Percentiles rank a stretch among this genome's conserved stretches.
These are phyloP conservation scores for Cichorium intybus DNA, from an alignment of 140 eudicot genomes.

Conservation along the genomic window DNA sequence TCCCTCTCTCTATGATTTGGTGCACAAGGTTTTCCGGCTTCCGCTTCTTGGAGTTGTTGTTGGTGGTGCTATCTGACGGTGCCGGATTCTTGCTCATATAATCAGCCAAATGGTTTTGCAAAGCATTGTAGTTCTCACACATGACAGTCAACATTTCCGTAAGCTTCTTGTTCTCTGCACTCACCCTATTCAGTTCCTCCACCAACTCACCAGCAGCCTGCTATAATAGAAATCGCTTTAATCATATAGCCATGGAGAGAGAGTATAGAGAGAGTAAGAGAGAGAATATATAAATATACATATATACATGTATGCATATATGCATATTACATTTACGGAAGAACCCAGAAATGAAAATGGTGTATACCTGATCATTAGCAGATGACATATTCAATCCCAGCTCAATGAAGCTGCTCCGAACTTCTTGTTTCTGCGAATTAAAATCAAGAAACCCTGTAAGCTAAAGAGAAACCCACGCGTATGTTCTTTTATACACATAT, in stretches of 20 bases:
- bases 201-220: constrained; percentile 42
- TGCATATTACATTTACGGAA: not conserved
- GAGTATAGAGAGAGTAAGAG: not conserved
- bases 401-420: constrained; percentile 51
- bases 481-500: not conserved
- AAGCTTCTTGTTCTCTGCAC: constrained; percentile 73
- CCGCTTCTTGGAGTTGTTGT: constrained; percentile 50
- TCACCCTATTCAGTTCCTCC: constrained; percentile 70
- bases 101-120: constrained; percentile 55
- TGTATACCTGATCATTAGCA: constrained; percentile 51
- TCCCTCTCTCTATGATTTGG: constrained; percentile 32
- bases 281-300: not conserved
- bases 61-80: constrained; percentile 11
- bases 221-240: not conserved
- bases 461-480: constrained; percentile 20
- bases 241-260: not conserved
- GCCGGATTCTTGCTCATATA: constrained; percentile 48
- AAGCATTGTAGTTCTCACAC: constrained; percentile 72
- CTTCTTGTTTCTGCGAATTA: constrained; percentile 52
- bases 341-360: not conserved
- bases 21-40: constrained; percentile 38
- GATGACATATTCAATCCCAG: constrained; percentile 47
- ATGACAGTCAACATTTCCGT: constrained; percentile 59
- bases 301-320: not conserved
- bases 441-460: constrained; percentile 20